Conservation (phyloP, 2,329 filamentous ascomycete species). For the Aureobasidium namibiae region DNA sequence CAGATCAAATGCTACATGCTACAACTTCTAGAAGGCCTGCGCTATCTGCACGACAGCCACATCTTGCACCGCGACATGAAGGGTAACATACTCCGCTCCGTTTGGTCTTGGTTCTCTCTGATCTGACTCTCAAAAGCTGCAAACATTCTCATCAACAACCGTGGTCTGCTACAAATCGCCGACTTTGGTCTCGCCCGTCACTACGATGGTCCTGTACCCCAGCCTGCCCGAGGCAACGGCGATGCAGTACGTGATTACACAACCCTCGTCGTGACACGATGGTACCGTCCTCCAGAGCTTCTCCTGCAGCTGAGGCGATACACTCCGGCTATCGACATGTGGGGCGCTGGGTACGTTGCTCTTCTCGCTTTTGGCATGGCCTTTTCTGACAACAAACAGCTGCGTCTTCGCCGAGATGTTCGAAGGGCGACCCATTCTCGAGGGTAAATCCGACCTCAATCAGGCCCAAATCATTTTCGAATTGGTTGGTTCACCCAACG, state of each 20-base stretch:
- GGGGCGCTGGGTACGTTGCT: slow-evolving; percentile 77
- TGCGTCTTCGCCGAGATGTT: slow-evolving; percentile 99
- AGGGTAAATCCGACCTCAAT: slow-evolving; percentile 79
- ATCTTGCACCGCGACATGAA: slow-evolving; percentile 99
- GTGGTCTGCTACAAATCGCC: slow-evolving; percentile 87
- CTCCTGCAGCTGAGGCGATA: slow-evolving; percentile 81
- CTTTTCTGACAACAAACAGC: slow-evolving; percentile 37
- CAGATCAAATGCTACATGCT: slow-evolving; percentile 98
- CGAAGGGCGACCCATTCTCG: slow-evolving; percentile 81
- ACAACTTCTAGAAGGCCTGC: slow-evolving; percentile 80
- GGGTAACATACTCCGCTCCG: slow-evolving; percentile 15
- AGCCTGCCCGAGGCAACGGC: slow-evolving; percentile 69
- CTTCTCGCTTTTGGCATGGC: background rate
- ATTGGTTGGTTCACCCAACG: slow-evolving; percentile 79
- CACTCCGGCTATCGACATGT: slow-evolving; percentile 96
- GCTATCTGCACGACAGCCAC: slow-evolving; percentile 55
- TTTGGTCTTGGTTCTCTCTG: slow-evolving; percentile 14
- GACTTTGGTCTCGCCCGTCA: slow-evolving; percentile 93
- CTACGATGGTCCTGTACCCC: slow-evolving; percentile 77
- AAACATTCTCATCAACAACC: slow-evolving; percentile 92
- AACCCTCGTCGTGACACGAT: slow-evolving; percentile 89
- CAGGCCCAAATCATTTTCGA: slow-evolving; percentile 93
- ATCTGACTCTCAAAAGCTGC: slow-evolving; percentile 47
- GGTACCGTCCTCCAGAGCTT: slow-evolving; percentile 93
- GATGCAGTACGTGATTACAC: slow-evolving; percentile 88